Base-by-base conservation (phyloP, 306 rosid species). In the Malus fusca region DNA sequence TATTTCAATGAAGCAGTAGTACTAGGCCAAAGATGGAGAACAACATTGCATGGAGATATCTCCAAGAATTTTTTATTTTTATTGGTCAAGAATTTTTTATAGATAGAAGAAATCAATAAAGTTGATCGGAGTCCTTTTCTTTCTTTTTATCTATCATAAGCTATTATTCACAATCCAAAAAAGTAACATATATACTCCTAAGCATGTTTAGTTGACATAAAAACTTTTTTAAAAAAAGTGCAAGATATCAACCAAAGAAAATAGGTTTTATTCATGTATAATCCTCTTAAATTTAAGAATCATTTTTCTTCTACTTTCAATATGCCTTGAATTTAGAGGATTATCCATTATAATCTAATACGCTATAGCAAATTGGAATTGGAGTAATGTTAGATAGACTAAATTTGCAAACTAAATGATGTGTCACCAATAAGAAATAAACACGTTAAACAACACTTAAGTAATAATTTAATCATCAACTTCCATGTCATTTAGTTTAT, bases 1-100 rank as follows among this genome's bases (percentile, higher is more conserved):
- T 82, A 79, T 82, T 71, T 71, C 37, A 51, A 33, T 19, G 74
- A 73, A 77, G 79, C 35, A 73, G 26, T 58, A 58, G 28, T n/a
- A 25, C 31, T 28, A 13, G 79, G 83, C 88, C 84, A 80, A 80
- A 80, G 77, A 76, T 70, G 81, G 77, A 83, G 64, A 85, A 75
- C 76, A 62, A 69, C 70, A 67, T 58, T 74, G 68, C 69, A 73
- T 65, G 86, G 71, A 72, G 85, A 85, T 84, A 85, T 84, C 83
- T 84, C 75, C 80, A 35, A 75, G 69, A 84, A 68, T 42, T 79
- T n/a, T 56, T 56, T 7, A n/a, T n/a, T 7, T 19, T 8, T 6
- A 21, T 48, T 48, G 53, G 21, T 48, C 55, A 48, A 48, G 55
- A 14, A 15, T 48, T 58, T 55, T 53, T 21, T 1, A 55, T 75